Conservation (phyloP, 2,329 filamentous ascomycete species). For the Grosmannia clavigera region DNA sequence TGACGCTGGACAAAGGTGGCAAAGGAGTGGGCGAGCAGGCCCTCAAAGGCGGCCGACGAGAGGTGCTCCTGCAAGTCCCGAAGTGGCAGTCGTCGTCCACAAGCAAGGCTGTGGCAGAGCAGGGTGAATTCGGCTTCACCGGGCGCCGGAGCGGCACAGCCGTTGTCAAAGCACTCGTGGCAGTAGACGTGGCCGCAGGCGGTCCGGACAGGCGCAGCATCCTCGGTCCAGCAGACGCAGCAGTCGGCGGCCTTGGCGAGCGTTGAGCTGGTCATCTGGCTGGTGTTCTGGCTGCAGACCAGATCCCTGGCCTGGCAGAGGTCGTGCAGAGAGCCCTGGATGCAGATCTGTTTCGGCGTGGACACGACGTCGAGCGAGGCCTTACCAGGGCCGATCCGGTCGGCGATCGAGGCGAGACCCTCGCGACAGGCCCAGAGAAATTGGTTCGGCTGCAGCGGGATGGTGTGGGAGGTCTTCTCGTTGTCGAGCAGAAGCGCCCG, state of each 20-base stretch:
- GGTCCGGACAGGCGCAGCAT: conserved; percentile 22
- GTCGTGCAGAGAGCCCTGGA: not conserved
- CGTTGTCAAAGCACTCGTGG: conserved; percentile 25
- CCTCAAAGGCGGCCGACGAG: conserved; percentile 21
- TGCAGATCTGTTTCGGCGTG: no score
- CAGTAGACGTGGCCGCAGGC: conserved; percentile 30
- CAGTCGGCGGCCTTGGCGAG: conserved; percentile 11
- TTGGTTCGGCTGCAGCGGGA: no score
- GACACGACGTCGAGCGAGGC: no score
- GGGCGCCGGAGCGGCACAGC: conserved; percentile 13
- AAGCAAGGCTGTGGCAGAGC: conserved; percentile 7
- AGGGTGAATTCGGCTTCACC: not conserved
- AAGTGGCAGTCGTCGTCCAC: conserved; percentile 15
- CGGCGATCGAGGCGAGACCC: no score
- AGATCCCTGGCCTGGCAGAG: not conserved
- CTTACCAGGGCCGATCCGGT: no score
- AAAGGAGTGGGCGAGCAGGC: conserved; percentile 26
- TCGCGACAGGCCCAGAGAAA: no score
- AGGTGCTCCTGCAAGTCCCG: conserved; percentile 18
- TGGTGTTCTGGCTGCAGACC: not conserved
- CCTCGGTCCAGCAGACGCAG: conserved; percentile 23
- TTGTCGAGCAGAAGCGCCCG: not conserved
- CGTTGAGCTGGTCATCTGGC: no score
- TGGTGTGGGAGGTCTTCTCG: no score
- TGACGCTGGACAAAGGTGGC: conserved; percentile 20